phyloP scores from a whole-genome alignment of 208 protist species.

The Naegleria gruberi region DNA sequence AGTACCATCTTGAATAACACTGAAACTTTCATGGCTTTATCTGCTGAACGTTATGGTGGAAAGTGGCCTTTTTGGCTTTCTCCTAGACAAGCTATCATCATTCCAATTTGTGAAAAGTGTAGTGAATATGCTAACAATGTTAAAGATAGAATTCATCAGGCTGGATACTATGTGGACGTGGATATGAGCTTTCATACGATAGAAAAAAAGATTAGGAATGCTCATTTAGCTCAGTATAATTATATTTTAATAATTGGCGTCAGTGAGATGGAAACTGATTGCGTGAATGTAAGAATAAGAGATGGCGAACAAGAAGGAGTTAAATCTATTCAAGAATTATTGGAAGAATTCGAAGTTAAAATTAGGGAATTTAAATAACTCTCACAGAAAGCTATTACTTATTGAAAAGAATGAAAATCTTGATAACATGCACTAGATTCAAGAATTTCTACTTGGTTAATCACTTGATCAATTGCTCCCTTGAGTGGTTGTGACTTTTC shows the following conservation, averaged over 20 bases:
- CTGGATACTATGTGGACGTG: conserved; percentile 80
- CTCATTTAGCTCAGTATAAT: conserved; percentile 90
- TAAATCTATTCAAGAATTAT: neutral
- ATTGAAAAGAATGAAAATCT: too few species aligned
- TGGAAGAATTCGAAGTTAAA: neutral
- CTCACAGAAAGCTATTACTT: too few species aligned
- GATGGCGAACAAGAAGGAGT: neutral
- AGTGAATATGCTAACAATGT: conserved; percentile 72
- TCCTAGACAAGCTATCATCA: conserved; percentile 84
- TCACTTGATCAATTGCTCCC: too few species aligned
- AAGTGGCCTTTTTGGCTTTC: conserved; percentile 97
- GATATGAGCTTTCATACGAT: conserved; percentile 74
- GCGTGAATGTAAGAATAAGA: conserved; percentile 72
- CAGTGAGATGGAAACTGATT: conserved; percentile 64
- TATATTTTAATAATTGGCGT: conserved; percentile 92
- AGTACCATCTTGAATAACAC: conserved; percentile 95
- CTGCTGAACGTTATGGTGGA: conserved; percentile 90
- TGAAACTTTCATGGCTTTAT: conserved; percentile 96
- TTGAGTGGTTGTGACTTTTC: too few species aligned
- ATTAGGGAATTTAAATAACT: neutral
- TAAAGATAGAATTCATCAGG: conserved; percentile 49
- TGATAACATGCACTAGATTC: too few species aligned
- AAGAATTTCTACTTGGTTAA: too few species aligned
- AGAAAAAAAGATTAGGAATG: conserved; percentile 91
- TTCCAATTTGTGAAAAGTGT: conserved; percentile 63